Evolutionary conservation across 2,329 filamentous ascomycete genomes (phyloP).

Genomic region (Phyllosticta paracitricarpa): DNA sequence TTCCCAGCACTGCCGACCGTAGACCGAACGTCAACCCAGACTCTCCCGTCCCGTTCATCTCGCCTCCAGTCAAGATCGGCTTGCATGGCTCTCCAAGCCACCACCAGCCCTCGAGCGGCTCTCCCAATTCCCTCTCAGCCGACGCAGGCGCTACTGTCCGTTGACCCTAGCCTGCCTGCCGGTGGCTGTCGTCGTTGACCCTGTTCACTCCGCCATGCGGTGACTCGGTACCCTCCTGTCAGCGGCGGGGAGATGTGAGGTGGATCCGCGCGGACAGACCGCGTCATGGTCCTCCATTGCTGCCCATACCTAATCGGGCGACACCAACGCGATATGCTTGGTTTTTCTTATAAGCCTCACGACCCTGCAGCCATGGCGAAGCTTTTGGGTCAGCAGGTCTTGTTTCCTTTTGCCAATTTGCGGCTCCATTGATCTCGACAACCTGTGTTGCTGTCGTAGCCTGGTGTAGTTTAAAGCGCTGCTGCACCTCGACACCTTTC

Average conservation of each 20-base stretch:
- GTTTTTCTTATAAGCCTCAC: neutral
- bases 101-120: neutral
- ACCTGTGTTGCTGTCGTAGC: neutral
- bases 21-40: neutral
- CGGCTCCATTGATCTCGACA: neutral
- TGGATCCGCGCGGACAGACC: neutral
- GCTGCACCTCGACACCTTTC: neutral
- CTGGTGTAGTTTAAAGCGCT: neutral
- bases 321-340: neutral
- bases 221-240: neutral
- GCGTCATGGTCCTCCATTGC: neutral
- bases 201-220: neutral
- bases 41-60: neutral
- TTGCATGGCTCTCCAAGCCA: neutral
- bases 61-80: neutral
- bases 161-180: neutral
- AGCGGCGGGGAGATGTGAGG: neutral
- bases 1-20: neutral
- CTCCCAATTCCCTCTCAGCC: neutral
- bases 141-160: neutral
- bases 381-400: neutral
- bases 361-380: neutral
- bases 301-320: neutral
- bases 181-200: neutral
- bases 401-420: neutral